A percentile compares a stretch with the other conserved stretches of the same genome.
phyloP scores from a whole-genome alignment of 208 protist genomes.

The Leishmania gerbilli region DNA sequence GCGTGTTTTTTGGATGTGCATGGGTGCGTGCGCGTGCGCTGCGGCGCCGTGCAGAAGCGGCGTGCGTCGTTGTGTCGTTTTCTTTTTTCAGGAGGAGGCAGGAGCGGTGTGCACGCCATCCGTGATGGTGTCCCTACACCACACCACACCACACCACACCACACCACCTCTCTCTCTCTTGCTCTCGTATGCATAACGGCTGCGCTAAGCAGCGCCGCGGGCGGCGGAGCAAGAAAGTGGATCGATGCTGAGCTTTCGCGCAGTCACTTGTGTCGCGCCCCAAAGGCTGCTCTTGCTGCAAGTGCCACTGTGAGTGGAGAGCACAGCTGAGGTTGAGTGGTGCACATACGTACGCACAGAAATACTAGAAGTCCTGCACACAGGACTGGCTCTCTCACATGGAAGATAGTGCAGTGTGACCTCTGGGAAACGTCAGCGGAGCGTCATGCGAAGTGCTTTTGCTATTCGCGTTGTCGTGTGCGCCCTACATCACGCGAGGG shows the following conservation, averaged over 20 bases:
- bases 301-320: neutral
- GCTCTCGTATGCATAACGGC: no score
- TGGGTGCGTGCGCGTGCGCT: neutral
- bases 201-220: neutral
- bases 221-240: neutral
- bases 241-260: neutral
- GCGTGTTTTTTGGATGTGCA: neutral
- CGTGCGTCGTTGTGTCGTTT: neutral
- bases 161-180: no score
- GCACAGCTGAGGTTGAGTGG: neutral
- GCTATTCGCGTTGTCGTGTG: neutral
- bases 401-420: neutral
- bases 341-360: neutral
- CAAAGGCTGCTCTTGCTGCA: neutral
- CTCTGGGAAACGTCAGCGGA: neutral
- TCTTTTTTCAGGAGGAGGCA: neutral
- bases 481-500: neutral
- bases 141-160: no score
- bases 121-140: no score
- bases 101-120: neutral
- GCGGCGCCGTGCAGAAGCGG: neutral
- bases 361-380: neutral
- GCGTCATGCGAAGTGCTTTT: neutral
- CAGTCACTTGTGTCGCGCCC: neutral
- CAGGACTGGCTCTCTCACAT: neutral